phyloP scores from a whole-genome alignment of 257 asterid species.

The Nicotiana tomentosiformis region DNA sequence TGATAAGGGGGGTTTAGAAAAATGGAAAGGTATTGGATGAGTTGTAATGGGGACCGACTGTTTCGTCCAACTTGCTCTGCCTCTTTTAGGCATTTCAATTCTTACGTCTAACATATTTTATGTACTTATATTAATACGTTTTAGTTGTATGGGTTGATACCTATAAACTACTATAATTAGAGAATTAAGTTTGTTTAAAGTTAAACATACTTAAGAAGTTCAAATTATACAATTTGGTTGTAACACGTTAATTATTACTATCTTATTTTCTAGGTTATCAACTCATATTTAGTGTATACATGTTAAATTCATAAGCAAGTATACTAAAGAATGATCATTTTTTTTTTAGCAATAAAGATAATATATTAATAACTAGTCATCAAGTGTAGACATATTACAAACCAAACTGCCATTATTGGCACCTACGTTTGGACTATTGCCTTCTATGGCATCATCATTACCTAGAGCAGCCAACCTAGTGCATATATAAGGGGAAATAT shows the following conservation, averaged over 20 bases:
- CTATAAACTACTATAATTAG: background rate
- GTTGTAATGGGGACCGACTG: constrained; percentile 4
- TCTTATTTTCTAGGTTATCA: too few relatives aligned
- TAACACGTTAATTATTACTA: background rate
- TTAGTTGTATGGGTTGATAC: background rate
- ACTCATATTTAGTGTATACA: background rate
- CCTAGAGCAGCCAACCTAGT: too few relatives aligned
- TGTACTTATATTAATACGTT: background rate
- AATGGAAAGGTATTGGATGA: constrained; percentile 1
- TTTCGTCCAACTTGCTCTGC: constrained; percentile 1
- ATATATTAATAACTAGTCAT: too few relatives aligned
- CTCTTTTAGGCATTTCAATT: background rate
- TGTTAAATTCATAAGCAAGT: background rate
- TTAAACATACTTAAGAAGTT: too few relatives aligned
- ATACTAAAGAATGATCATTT: background rate
- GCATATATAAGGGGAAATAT: too few relatives aligned
- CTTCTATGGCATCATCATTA: too few relatives aligned
- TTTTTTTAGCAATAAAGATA: too few relatives aligned
- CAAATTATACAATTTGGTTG: background rate
- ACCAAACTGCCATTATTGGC: too few relatives aligned
- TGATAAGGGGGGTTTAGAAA: background rate
- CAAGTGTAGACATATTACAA: too few relatives aligned
- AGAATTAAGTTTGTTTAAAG: background rate
- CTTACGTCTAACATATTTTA: background rate
- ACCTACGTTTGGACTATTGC: too few relatives aligned